Base-by-base conservation (phyloP, 1,139 yeast species). In the Candida smagusa region DNA sequence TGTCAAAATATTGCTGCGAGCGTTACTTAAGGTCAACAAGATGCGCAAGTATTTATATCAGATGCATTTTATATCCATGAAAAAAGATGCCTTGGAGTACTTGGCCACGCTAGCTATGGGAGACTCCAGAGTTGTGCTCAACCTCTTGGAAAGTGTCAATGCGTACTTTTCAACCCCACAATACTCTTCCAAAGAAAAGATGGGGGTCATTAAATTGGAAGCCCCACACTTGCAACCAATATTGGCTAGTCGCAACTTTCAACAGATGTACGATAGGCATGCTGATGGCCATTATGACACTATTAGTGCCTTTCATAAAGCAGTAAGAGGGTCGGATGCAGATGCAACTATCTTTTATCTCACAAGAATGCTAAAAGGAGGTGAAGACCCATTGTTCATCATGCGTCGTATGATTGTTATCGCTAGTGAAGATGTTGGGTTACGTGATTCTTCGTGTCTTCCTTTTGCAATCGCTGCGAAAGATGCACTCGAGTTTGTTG, bases 201-300 rank as follows among this genome's bases (percentile, higher is more conserved):
- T 31, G 39, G 54, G 59, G 0, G 67, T 68, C 9, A 54, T 68
- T 5, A 63, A 62, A 27, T 53, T 70, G 4, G 50, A 58, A 3
- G 50, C 52, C 9, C 68, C 61, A 2, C 59, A 62, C 27, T 59
- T 84, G 41, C 58, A 61, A 37, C 70, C 70, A 2, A 47, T 71
- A 6, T 48, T 71, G 4, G 51, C 59, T 7, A 52, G 71, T 1
- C 47, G 68, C 30, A 65, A 69, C 42, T 69, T 64, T 8, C 87
- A 81, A 38, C 73, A 81, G 50, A 68, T 83, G 45, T 90, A 92
- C 54, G 98, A 94, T 56, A 71, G 87, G 36, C 81, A 79, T 30
- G 97, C 97, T 0, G 98, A 92, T 49, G 79, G 81, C 3, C 98
- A 92, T 58, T 94, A 92, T 58, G 99, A 92, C 56, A 79, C 95